Evolutionary conservation across 352 stramenopile species (phyloP).

Genomic region (Phytophthora citricola): DNA sequence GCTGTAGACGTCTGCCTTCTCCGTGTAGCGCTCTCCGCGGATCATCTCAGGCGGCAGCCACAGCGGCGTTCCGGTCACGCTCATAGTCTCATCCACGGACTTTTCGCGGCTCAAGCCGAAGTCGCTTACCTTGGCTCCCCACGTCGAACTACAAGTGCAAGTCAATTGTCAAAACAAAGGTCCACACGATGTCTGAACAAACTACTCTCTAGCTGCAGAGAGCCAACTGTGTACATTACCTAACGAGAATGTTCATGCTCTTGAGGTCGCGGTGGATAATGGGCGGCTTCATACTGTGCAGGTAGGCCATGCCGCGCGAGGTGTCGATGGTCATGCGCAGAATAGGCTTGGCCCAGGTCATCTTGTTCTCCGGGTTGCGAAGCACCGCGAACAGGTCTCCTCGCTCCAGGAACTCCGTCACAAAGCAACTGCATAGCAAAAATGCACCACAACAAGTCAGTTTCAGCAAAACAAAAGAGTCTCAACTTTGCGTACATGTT

Average conservation of each 20-base stretch:
- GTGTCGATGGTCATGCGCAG: conserved; percentile 91
- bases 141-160: conserved; percentile 66
- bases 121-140: conserved; percentile 95
- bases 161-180: neutral
- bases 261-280: conserved; percentile 99
- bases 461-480: neutral
- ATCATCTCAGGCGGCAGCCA: conserved; percentile 92
- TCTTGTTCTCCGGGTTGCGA: conserved; percentile 78
- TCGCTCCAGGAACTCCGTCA: conserved; percentile 88
- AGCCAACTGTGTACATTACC: conserved; percentile 39
- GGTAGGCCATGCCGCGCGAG: conserved; percentile 96
- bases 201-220: conserved; percentile 4
- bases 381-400: conserved; percentile 86
- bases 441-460: conserved; percentile 13
- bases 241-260: conserved; percentile 92
- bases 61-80: conserved; percentile 81
- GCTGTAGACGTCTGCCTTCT: conserved; percentile 91
- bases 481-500: conserved; percentile 76
- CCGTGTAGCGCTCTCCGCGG: conserved; percentile 86
- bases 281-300: conserved; percentile 97
- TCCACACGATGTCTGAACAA: conserved; percentile 23
- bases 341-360: conserved; percentile 88
- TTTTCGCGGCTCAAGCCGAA: conserved; percentile 98
- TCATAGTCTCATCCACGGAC: conserved; percentile 96
- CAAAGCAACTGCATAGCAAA: conserved; percentile 71